These are phyloP conservation scores for Rhynchosporium secalis DNA, from an alignment of 2,329 filamentous ascomycete genomes.

Conservation along the genomic window DNA sequence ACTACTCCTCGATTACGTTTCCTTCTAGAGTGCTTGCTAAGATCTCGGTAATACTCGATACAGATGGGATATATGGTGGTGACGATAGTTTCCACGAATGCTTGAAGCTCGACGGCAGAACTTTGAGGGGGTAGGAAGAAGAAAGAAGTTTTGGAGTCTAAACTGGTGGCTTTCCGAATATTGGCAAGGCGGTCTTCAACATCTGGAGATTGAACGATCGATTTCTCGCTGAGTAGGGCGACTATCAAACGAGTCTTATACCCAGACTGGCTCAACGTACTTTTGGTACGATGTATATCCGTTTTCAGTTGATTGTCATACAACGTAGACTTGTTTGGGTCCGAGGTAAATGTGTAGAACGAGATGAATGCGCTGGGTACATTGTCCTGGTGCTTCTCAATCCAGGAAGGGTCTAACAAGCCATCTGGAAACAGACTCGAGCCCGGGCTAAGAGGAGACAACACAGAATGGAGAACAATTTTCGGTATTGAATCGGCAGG, in stretches of 20 bases:
- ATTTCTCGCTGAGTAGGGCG: slow-evolving; percentile 73
- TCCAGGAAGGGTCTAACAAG: slow-evolving; percentile 77
- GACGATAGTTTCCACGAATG: slow-evolving; percentile 73
- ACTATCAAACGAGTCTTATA: slow-evolving; percentile 79
- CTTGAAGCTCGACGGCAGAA: slow-evolving; percentile 68
- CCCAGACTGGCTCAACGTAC: slow-evolving; percentile 64
- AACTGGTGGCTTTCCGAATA: slow-evolving; percentile 74
- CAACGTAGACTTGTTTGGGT: slow-evolving; percentile 72
- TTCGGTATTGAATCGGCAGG: slow-evolving; percentile 45
- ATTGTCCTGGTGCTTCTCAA: slow-evolving; percentile 83
- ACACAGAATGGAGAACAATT: slow-evolving; percentile 78
- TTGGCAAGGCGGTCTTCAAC: slow-evolving; percentile 75
- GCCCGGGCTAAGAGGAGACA: slow-evolving; percentile 83
- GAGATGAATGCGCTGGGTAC: slow-evolving; percentile 79
- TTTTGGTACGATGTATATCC: slow-evolving; percentile 78
- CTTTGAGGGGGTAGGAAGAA: slow-evolving; percentile 80
- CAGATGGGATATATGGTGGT: slow-evolving; percentile 70
- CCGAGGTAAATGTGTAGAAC: slow-evolving; percentile 75
- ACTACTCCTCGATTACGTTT: slow-evolving; percentile 79
- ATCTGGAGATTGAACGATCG: slow-evolving; percentile 54
- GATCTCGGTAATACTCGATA: slow-evolving; percentile 88
- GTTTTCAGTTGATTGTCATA: slow-evolving; percentile 85
- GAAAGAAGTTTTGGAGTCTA: slow-evolving; percentile 77
- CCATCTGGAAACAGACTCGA: slow-evolving; percentile 89
- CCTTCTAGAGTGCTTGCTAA: slow-evolving; percentile 87